Evolutionary conservation across 2,329 filamentous ascomycete species (phyloP), one percentile per base, ranked within the genome.

Genomic region (Mycocentrospora acerina): DNA sequence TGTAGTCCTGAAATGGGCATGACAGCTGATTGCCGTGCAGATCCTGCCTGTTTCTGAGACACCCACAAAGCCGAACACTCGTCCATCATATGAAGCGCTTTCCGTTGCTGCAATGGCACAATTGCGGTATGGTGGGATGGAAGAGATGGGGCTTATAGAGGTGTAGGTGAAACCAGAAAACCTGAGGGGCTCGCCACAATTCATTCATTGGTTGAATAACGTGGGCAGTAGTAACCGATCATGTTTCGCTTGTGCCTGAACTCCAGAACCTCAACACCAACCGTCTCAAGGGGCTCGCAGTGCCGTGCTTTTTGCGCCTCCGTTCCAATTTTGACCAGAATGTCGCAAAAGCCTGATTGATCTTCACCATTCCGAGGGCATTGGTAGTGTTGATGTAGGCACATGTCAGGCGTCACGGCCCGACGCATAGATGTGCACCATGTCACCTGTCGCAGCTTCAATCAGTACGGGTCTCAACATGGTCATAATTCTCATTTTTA

Each of bases 271-370:
- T 64, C 60, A 64, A 65, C 62, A 62, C 61, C 59, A 66, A 62
- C 63, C 55, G 62, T 66, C 55, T 66, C 60, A 66, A 64, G 60
- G 60, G 48, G 59, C 36, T 38, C 40, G 24, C 32, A 39, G 48
- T 46, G 39, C 44, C 62, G 52, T 64, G 58, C 59, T 35, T 33
- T 29, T 38, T 42, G 32, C 40, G 41, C 26, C 27, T 26, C 46
- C 53, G 33, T 41, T 35, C 19, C 32, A 37, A 37, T 39, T 42
- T 27, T 19, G 25, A 29, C 41, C 48, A 32, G 28, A 41, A 38
- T 34, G 37, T 35, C 42, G 41, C 47, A 42, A 53, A 45, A 51
- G 50, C 45, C 51, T 53, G 55, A 45, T 59, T 59, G 55, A 52
- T 50, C 35, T 37, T 32, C 41, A 44, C 48, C 46, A 36, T 25